These are phyloP conservation scores for Neurospora cerealis DNA, from an alignment of 495 filamentous ascomycete genomes.

Conservation along the genomic window DNA sequence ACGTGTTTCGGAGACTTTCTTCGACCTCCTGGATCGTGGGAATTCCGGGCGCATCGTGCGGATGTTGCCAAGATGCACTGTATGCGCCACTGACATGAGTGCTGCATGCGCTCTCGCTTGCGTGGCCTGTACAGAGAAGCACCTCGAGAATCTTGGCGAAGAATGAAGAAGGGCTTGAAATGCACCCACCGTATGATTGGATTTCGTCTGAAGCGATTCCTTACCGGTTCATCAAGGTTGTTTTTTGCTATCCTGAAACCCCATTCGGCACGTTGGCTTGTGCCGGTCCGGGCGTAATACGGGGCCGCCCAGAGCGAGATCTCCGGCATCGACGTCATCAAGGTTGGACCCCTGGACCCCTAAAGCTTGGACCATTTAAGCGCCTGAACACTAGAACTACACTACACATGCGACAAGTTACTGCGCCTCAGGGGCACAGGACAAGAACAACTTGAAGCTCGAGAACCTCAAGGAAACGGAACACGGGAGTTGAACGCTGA, in stretches of 20 bases:
- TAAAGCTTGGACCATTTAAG: not conserved
- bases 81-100: not conserved
- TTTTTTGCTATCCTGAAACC: not conserved
- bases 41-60: not conserved
- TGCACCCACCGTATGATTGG: not conserved
- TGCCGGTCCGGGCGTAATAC: not conserved
- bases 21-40: not conserved
- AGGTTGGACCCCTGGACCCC: not conserved
- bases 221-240: not conserved
- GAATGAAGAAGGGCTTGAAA: not conserved
- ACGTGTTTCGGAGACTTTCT: not conserved
- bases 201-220: not conserved
- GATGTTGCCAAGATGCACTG: not conserved
- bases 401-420: not conserved
- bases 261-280: not conserved
- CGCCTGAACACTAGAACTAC: not conserved
- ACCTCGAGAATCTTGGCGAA: not conserved
- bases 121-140: not conserved
- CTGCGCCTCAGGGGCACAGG: not conserved
- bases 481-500: not conserved
- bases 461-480: not conserved
- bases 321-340: not conserved
- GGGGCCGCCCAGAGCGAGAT: not conserved
- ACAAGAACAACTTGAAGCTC: not conserved
- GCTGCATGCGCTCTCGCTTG: not conserved